phyloP scores from a whole-genome alignment of 345 rosid species.

The Cardamine occulta region DNA sequence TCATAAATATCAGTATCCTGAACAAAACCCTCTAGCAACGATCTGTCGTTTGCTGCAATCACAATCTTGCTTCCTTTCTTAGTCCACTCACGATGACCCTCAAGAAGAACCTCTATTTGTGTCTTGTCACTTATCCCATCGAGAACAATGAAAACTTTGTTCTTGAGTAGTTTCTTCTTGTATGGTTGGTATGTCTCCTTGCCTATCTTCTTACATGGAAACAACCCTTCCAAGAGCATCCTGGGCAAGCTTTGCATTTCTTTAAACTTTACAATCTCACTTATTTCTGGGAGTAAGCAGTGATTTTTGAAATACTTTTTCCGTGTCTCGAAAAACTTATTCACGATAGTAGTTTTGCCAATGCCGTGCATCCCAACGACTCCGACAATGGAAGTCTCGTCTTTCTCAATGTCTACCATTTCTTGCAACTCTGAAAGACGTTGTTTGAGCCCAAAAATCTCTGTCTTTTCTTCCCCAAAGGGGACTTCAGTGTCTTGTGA shows the following conservation, averaged over 20 bases:
- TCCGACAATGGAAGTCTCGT: constrained; percentile 11
- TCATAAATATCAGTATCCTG: neutral
- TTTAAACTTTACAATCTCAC: neutral
- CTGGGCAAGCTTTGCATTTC: neutral
- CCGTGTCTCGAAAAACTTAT: neutral
- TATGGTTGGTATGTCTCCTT: neutral
- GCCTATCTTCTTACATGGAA: neutral
- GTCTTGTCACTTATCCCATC: constrained; percentile 6
- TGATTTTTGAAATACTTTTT: neutral
- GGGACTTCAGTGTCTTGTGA: neutral
- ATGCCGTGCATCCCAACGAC: constrained; percentile 29
- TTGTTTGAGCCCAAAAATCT: constrained; percentile 15
- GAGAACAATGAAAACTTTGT: constrained; percentile 22
- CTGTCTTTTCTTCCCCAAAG: neutral
- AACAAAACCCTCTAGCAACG: neutral
- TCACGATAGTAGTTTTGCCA: constrained; percentile 22
- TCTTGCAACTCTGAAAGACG: constrained; percentile 19
- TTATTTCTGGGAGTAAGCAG: constrained; percentile 12
- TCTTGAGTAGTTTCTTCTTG: neutral
- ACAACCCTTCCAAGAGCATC: neutral
- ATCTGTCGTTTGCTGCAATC: constrained; percentile 28
- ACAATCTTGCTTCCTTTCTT: constrained; percentile 33
- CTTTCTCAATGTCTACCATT: neutral
- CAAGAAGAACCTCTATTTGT: constrained; percentile 11
- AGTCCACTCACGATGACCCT: neutral